Evolutionary conservation across 1,284 basidiomycete genomes (phyloP).

Genomic region (Trametes polyzona): DNA sequence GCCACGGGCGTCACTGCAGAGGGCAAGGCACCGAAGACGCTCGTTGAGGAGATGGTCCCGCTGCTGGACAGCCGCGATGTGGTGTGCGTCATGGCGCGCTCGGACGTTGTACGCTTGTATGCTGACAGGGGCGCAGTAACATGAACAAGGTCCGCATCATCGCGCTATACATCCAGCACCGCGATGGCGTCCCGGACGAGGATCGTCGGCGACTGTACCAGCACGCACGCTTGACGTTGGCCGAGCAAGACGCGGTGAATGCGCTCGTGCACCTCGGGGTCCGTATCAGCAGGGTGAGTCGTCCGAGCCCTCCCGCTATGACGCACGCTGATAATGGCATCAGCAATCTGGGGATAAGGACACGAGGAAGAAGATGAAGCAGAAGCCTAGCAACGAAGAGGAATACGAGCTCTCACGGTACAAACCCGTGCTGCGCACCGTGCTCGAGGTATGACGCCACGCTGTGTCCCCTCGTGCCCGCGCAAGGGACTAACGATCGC

Average conservation of each 20-base stretch:
- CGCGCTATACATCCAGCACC: conserved; percentile 93
- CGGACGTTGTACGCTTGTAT: no score
- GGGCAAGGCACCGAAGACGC: conserved; percentile 87
- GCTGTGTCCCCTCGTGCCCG: neutral
- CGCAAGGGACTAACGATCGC: conserved; percentile 5
- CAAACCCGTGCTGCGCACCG: conserved; percentile 83
- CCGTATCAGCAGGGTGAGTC: conserved; percentile 79
- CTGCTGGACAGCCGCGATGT: conserved; percentile 87
- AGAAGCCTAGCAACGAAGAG: conserved; percentile 75
- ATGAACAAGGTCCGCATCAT: conserved; percentile 96
- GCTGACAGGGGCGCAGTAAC: conserved; percentile 53
- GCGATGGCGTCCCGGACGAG: conserved; percentile 97
- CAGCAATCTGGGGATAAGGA: conserved; percentile 76
- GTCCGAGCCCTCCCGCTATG: neutral
- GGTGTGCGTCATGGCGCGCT: conserved; percentile 48
- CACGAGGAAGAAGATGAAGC: conserved; percentile 80
- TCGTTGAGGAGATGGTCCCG: conserved; percentile 99
- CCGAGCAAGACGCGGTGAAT: conserved; percentile 95
- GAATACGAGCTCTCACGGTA: conserved; percentile 96
- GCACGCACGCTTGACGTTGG: conserved; percentile 88
- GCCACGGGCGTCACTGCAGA: conserved; percentile 89
- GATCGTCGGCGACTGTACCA: conserved; percentile 94
- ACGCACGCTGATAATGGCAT: conserved; percentile 5
- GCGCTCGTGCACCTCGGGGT: conserved; percentile 85
- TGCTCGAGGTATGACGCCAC: conserved; percentile 44